Evolutionary conservation across 257 asterid species (phyloP), one percentile per base, ranked within the genome.

Genomic region (Pogostemon cablin): DNA sequence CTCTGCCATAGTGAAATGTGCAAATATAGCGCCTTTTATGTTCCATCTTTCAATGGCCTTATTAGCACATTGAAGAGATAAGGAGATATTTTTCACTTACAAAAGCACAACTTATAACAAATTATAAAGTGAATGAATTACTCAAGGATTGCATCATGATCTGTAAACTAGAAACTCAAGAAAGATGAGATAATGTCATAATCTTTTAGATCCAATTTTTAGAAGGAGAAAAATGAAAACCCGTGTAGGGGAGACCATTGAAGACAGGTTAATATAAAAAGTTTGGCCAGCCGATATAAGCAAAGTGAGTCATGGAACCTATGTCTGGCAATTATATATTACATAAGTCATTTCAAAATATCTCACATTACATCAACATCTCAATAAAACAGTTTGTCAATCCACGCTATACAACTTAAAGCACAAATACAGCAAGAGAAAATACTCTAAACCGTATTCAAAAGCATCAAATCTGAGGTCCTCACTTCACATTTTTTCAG

Each of bases 391-490:
- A 54, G 3, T 25, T 25, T 25, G 32, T 25, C 32, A 25, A 25
- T 37, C 41, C 49, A 25, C 72, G 61, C 54, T 60, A 17, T 15
- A 44, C 10, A 20, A 48, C 8, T 34, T 9, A 41, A 52, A 40
- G 34, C 1, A 47, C 25, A 67, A 42, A 2, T 34, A 10, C 67
- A 60, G 58, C 15, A 6, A 72, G 15, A 48, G 1, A 32, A 43
- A 8, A 69, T 25, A 58, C 46, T 47, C 47, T 12, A 37, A 56
- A 58, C 42, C 44, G 25, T 44, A 52, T n/a, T n/a, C 69, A 43
- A 15, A 62, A 55, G 49, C 35, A 68, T 62, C 53, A 49, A 62
- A 25, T 61, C 67, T 34, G 41, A 39, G 4, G 64, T 34, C 54
- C 47, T 12, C 65, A 43, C 10, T 25, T 11, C 47, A 3, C 20